Conservation (phyloP, 2,329 filamentous ascomycete genomes). For the Cladosporium sp. region DNA sequence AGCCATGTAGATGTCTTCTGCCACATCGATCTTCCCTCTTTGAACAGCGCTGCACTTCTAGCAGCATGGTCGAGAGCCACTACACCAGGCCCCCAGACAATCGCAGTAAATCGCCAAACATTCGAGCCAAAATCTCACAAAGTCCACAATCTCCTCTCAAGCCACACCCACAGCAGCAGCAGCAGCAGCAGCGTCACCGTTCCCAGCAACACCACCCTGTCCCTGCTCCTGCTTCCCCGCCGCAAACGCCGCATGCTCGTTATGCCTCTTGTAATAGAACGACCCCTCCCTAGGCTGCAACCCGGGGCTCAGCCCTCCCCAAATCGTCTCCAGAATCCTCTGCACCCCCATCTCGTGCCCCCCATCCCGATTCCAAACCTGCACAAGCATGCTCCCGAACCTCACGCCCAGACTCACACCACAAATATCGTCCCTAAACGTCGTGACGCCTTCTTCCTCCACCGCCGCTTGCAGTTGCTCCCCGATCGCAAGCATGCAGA, state of each 20-base stretch:
- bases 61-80: background rate
- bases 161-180: background rate
- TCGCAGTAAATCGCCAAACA: background rate
- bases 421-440: slow-evolving; percentile 76
- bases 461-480: slow-evolving; percentile 76
- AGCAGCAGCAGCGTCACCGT: background rate
- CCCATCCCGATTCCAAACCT: slow-evolving; percentile 90
- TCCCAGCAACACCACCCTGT: background rate
- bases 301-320: slow-evolving; percentile 72
- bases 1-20: background rate
- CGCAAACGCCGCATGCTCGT: slow-evolving; percentile 74
- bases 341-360: slow-evolving; percentile 78
- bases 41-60: background rate
- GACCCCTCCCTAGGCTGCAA: slow-evolving; percentile 66
- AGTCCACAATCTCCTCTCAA: background rate
- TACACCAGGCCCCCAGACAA: background rate
- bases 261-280: slow-evolving; percentile 81
- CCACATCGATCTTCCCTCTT: background rate
- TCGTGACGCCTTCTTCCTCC: slow-evolving; percentile 54
- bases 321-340: slow-evolving; percentile 69
- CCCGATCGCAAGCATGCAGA: slow-evolving; percentile 80
- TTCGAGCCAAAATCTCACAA: background rate
- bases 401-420: slow-evolving; percentile 84
- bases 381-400: slow-evolving; percentile 85
- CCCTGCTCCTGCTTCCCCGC: background rate